Conservation (phyloP, 805 yeast genomes). For the Candida orba region DNA sequence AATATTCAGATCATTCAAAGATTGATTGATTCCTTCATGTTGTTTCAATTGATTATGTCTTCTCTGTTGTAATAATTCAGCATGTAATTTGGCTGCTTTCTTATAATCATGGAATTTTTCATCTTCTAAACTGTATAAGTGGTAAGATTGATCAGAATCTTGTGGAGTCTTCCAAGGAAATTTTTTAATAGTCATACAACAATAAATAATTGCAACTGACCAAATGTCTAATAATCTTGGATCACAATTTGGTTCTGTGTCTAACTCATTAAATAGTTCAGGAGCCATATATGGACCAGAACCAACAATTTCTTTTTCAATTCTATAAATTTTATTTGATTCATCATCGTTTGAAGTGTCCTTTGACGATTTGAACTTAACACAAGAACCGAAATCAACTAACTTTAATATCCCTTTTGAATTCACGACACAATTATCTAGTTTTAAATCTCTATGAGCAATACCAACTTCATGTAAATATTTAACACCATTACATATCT, state of each 20-base stretch:
- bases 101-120: conserved; percentile 72
- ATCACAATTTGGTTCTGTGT: conserved; percentile 38
- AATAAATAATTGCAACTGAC: conserved; percentile 79
- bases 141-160: conserved; percentile 60
- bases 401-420: conserved; percentile 66
- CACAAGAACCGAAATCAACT: conserved; percentile 82
- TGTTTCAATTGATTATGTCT: conserved; percentile 33
- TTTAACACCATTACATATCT: conserved; percentile 62
- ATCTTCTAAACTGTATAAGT: conserved; percentile 56
- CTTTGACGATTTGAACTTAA: conserved; percentile 65
- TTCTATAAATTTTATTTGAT: conserved; percentile 44
- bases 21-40: background rate
- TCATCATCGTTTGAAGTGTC: conserved; percentile 26
- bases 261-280: conserved; percentile 51
- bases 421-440: conserved; percentile 78
- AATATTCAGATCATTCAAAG: conserved; percentile 16
- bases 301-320: conserved; percentile 47
- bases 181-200: conserved; percentile 80
- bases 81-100: conserved; percentile 67
- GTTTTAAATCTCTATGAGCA: conserved; percentile 76
- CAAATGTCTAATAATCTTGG: conserved; percentile 77
- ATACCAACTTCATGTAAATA: conserved; percentile 73
- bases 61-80: conserved; percentile 51
- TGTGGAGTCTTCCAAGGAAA: conserved; percentile 87
- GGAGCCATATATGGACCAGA: conserved; percentile 86